Conservation (phyloP, 2,329 filamentous ascomycete species). For the Teratosphaeriaceae sp. region DNA sequence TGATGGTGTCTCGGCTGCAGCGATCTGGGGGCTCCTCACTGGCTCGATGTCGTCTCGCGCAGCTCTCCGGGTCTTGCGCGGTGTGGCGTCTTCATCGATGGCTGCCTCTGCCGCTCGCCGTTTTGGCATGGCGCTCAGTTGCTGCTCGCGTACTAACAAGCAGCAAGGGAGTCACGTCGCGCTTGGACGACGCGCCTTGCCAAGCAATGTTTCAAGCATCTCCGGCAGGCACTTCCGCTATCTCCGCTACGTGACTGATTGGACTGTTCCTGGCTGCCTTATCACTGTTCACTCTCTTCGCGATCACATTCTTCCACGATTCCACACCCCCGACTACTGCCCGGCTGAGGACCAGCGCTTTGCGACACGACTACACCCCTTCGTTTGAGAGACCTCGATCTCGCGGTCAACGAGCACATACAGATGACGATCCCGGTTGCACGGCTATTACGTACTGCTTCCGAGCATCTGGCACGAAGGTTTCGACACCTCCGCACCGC, state of each 20-base stretch:
- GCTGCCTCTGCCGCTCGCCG: slow-evolving; percentile 13
- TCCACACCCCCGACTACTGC: too few species aligned
- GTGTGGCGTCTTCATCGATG: slow-evolving; percentile 19
- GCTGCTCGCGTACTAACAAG: not conserved
- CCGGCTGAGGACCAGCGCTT: too few species aligned
- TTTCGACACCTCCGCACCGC: not conserved
- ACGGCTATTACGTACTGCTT: not conserved
- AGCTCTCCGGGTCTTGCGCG: slow-evolving; percentile 19
- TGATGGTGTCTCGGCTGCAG: slow-evolving; percentile 24
- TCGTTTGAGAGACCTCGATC: too few species aligned
- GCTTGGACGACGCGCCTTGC: not conserved
- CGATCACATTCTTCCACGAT: too few species aligned
- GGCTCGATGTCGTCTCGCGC: slow-evolving; percentile 9
- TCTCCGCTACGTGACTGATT: too few species aligned
- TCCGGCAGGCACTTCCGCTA: not conserved
- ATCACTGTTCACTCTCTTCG: too few species aligned
- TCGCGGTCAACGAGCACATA: too few species aligned
- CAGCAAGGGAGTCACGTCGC: not conserved
- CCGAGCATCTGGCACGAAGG: not conserved
- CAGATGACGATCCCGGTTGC: not conserved
- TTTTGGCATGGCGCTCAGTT: slow-evolving; percentile 20
- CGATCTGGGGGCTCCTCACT: slow-evolving; percentile 5
- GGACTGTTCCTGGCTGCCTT: too few species aligned
- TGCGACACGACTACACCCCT: too few species aligned
- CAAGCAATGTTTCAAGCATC: not conserved